These are phyloP conservation scores for grape (Vitis vinifera) DNA, from an alignment of 164 flowering plant genomes.

Conservation along the genomic window ASM3070453v1 NC_081808.1:21540501-21541000, in stretches of 20 bases:
- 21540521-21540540: conserved; percentile 59
- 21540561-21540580: conserved; percentile 38
- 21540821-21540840: conserved; percentile 51
- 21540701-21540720: conserved; percentile 47
- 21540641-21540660: conserved; percentile 32
- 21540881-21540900: not conserved
- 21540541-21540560: conserved; percentile 50
- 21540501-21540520: conserved; percentile 50
- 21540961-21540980: conserved; percentile 37
- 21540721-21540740: conserved; percentile 32
- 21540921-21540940: not conserved
- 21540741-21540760: conserved; percentile 45
- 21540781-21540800: conserved; percentile 52
- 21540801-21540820: conserved; percentile 56
- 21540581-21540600: conserved; percentile 35
- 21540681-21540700: conserved; percentile 46
- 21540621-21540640: conserved; percentile 42
- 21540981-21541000: conserved; percentile 16
- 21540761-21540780: conserved; percentile 51
- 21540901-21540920: not conserved
- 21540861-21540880: conserved; percentile 37
- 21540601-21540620: conserved; percentile 44
- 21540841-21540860: conserved; percentile 49
- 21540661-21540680: conserved; percentile 50
- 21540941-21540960: not conserved